Evolutionary conservation across 495 filamentous ascomycete species (phyloP).

Genomic region (Lepraria neglecta): DNA sequence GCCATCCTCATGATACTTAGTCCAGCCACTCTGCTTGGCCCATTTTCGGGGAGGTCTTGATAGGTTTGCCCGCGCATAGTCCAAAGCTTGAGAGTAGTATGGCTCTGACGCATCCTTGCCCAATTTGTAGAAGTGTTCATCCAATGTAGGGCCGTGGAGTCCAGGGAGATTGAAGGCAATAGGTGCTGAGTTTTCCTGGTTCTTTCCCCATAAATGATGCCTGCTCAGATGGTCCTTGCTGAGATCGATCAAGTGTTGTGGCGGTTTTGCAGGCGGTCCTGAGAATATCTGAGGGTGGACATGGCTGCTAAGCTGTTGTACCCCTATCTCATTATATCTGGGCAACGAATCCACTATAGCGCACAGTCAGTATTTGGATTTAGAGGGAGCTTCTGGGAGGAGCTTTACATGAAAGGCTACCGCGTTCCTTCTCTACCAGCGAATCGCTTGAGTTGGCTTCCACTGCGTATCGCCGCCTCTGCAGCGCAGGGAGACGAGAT

Average conservation of each 20-base stretch:
- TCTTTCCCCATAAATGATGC: constrained; percentile 88
- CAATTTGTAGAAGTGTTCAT: constrained; percentile 92
- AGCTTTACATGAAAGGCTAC: constrained; percentile 38
- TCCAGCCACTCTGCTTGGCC: constrained; percentile 82
- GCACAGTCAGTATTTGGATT: constrained; percentile 10
- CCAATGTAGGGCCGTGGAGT: constrained; percentile 72
- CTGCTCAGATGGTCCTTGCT: constrained; percentile 75
- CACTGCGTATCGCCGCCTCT: constrained; percentile 28
- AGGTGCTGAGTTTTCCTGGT: constrained; percentile 63
- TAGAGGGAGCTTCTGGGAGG: background rate
- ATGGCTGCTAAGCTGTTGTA: constrained; percentile 82
- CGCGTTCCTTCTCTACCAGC: constrained; percentile 18
- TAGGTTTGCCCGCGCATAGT: constrained; percentile 57
- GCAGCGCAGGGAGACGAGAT: constrained; percentile 23
- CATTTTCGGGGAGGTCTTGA: constrained; percentile 75
- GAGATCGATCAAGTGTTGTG: constrained; percentile 65
- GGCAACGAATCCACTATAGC: constrained; percentile 49
- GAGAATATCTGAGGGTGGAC: constrained; percentile 80
- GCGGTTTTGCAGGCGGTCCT: constrained; percentile 48
- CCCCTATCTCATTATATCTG: constrained; percentile 84
- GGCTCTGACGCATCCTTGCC: constrained; percentile 84
- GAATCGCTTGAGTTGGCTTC: constrained; percentile 31
- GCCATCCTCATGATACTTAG: constrained; percentile 77
- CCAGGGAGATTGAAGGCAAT: constrained; percentile 79
- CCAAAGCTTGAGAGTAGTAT: constrained; percentile 68